Evolutionary conservation across 345 rosid species (phyloP).

Genomic region (Triadica sebifera): DNA sequence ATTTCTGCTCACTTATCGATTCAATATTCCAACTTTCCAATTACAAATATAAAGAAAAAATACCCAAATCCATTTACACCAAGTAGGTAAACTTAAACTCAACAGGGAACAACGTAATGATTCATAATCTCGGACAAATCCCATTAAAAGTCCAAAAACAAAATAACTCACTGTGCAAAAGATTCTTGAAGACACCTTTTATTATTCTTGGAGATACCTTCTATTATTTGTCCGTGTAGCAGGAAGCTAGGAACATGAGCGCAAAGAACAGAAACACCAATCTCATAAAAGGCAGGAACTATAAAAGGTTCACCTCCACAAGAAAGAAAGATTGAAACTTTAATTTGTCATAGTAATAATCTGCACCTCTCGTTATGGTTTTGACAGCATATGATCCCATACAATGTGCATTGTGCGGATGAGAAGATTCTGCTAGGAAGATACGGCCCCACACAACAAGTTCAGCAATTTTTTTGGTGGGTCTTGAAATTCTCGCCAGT

Average conservation of each 20-base stretch:
- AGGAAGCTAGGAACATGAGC: not conserved
- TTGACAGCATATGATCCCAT: not conserved
- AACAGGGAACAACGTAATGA: too few species aligned
- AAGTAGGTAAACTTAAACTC: too few species aligned
- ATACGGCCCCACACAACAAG: slow-evolving; percentile 9
- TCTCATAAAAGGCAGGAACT: not conserved
- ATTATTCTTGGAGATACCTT: too few species aligned
- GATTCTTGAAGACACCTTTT: slow-evolving; percentile 17
- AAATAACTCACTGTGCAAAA: not conserved
- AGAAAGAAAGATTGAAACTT: not conserved
- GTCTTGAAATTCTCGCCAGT: slow-evolving; percentile 3
- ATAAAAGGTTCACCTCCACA: not conserved
- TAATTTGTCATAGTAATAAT: not conserved
- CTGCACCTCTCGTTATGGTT: not conserved
- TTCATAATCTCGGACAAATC: not conserved
- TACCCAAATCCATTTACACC: not conserved
- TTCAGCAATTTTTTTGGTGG: slow-evolving; percentile 3
- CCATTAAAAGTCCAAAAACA: not conserved
- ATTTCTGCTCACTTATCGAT: slow-evolving; percentile 30
- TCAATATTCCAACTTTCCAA: slow-evolving; percentile 19
- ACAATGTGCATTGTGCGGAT: not conserved
- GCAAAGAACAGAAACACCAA: not conserved
- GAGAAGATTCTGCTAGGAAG: slow-evolving; percentile 11
- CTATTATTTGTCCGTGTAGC: not conserved
- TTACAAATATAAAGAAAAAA: slow-evolving; percentile 7